Evolutionary conservation across 768 basidiomycete genomes (phyloP).

Genomic region (Leucocoprinus birnbaumii): DNA sequence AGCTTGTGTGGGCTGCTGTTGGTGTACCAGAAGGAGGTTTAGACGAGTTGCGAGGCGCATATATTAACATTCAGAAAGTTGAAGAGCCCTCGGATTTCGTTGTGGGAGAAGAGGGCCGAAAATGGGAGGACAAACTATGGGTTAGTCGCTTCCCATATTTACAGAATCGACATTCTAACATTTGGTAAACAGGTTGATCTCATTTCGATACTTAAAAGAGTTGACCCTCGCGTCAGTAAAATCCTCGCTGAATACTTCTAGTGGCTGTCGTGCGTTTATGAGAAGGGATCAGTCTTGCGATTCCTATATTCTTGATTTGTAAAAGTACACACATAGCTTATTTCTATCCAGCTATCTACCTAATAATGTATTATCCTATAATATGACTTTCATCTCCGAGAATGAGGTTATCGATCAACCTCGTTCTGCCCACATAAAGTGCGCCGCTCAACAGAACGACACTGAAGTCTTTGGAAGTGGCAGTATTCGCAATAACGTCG

Average conservation of each 20-base stretch:
- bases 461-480: constrained; percentile 24
- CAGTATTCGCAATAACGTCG: constrained; percentile 44
- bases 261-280: no score
- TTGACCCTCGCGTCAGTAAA: constrained; percentile 1
- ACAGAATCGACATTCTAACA: neutral
- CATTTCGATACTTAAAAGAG: neutral
- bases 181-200: constrained; percentile 4
- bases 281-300: no score
- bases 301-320: no score
- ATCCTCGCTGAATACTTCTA: neutral
- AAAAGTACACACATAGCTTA: no score
- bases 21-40: constrained; percentile 15
- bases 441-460: constrained; percentile 81
- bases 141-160: constrained; percentile 15
- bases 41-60: constrained; percentile 23
- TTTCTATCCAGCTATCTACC: no score
- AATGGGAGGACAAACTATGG: constrained; percentile 27
- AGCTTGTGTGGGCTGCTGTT: constrained; percentile 29
- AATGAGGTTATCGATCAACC: constrained; percentile 91
- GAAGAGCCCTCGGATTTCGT: constrained; percentile 27
- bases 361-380: constrained; percentile 21
- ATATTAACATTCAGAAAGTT: constrained; percentile 22
- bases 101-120: constrained; percentile 22
- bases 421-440: constrained; percentile 79
- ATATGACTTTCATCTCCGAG: constrained; percentile 49